Evolutionary conservation across 2,329 filamentous ascomycete species (phyloP).

Genomic region (Cryphonectria nitschkei): DNA sequence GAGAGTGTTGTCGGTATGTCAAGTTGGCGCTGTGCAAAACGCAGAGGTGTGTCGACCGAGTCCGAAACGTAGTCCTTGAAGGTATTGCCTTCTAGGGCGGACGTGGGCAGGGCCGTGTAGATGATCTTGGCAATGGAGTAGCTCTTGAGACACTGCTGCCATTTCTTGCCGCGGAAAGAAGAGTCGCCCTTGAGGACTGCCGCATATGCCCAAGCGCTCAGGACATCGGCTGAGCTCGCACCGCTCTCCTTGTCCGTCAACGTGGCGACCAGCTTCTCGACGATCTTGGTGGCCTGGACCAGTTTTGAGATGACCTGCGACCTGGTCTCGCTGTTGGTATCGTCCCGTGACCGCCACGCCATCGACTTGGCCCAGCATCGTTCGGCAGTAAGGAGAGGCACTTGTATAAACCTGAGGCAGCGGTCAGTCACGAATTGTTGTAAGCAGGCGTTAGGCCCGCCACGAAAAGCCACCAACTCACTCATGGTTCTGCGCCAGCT

Average conservation of each 20-base stretch:
- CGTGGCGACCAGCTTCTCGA: constrained; percentile 67
- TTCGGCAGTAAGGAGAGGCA: constrained; percentile 86
- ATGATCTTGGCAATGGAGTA: constrained; percentile 80
- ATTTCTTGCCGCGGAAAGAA: constrained; percentile 85
- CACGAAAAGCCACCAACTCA: constrained; percentile 48
- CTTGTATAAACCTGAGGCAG: constrained; percentile 66
- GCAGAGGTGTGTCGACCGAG: constrained; percentile 89
- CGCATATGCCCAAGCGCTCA: constrained; percentile 86
- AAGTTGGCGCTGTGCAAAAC: constrained; percentile 91
- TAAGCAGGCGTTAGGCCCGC: not conserved
- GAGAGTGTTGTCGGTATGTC: constrained; percentile 85
- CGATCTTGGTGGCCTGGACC: constrained; percentile 74
- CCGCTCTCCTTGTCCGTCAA: constrained; percentile 68
- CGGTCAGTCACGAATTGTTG: constrained; percentile 11
- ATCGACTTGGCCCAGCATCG: constrained; percentile 80
- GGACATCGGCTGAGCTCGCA: constrained; percentile 70
- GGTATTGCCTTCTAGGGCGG: constrained; percentile 68
- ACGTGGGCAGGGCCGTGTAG: constrained; percentile 73
- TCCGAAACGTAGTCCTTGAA: constrained; percentile 85
- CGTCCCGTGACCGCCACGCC: constrained; percentile 94
- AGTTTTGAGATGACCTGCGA: constrained; percentile 89
- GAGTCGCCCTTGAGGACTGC: constrained; percentile 76
- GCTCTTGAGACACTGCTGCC: constrained; percentile 75
- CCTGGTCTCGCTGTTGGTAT: constrained; percentile 77
- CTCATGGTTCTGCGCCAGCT: constrained; percentile 77